These are phyloP conservation scores for Ziziphus jujuba DNA, from an alignment of 306 rosid genomes.

Conservation along the genomic window DNA sequence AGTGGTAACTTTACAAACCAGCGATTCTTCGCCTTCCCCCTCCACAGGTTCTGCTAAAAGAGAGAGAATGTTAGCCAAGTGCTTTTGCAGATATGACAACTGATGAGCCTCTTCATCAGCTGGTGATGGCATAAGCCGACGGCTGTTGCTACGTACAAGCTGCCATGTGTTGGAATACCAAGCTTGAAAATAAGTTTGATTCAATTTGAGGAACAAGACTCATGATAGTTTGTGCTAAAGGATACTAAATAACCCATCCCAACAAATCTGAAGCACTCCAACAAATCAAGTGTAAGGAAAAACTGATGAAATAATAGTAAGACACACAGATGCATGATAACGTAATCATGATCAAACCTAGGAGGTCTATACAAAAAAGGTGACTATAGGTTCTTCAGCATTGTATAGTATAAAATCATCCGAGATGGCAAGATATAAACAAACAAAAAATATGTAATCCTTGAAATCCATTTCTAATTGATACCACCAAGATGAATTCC, in stretches of 20 bases:
- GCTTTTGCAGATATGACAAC: constrained; percentile 84
- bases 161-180: constrained; percentile 41
- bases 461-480: background rate
- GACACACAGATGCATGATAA: background rate
- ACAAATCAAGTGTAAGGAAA: background rate
- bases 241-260: background rate
- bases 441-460: too few species aligned
- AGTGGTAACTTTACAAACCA: constrained; percentile 58
- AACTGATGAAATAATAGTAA: background rate
- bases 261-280: background rate
- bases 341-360: background rate
- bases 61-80: constrained; percentile 71
- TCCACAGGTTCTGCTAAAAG: constrained; percentile 80
- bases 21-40: constrained; percentile 73
- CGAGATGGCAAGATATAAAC: too few species aligned
- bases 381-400: background rate
- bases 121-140: constrained; percentile 81
- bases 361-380: background rate
- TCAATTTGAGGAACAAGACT: constrained; percentile 14
- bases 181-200: constrained; percentile 11
- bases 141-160: constrained; percentile 96
- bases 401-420: too few species aligned
- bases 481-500: background rate
- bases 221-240: constrained; percentile 10
- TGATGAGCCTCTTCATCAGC: constrained; percentile 94